These are phyloP conservation scores for Cicer cuneatum DNA, from an alignment of 306 rosid species.

Conservation along the genomic window DNA sequence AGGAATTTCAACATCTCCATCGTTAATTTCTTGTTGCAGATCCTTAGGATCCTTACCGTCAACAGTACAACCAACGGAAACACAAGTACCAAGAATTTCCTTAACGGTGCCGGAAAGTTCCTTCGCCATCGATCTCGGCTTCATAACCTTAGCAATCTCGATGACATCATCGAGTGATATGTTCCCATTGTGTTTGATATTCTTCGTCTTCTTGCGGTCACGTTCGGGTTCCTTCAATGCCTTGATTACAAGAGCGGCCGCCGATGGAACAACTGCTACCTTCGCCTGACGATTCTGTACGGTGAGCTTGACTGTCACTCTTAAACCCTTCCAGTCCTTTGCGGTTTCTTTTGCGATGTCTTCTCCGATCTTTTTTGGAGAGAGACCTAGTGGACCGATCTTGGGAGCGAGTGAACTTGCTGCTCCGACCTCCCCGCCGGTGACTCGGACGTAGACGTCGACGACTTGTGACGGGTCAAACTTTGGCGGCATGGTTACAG, in stretches of 20 bases:
- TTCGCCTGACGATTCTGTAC: conserved; percentile 89
- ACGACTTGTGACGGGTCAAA: conserved; percentile 78
- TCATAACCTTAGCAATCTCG: conserved; percentile 78
- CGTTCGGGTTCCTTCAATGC: conserved; percentile 82
- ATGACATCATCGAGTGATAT: conserved; percentile 81
- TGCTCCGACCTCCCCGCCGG: conserved; percentile 89
- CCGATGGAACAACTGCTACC: conserved; percentile 82
- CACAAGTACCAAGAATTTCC: conserved; percentile 81
- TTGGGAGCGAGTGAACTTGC: conserved; percentile 91
- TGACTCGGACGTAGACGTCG: conserved; percentile 77
- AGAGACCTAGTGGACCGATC: conserved; percentile 88
- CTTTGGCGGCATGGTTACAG: conserved; percentile 78
- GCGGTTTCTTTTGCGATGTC: conserved; percentile 88
- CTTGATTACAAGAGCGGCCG: conserved; percentile 85
- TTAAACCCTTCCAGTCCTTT: conserved; percentile 86
- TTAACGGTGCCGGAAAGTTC: conserved; percentile 68
- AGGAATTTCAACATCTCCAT: conserved; percentile 79
- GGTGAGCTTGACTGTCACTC: conserved; percentile 82
- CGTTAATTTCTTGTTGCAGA: conserved; percentile 70
- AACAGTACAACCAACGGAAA: conserved; percentile 82
- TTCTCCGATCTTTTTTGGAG: conserved; percentile 90
- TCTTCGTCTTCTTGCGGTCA: conserved; percentile 77
- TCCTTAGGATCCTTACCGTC: conserved; percentile 84
- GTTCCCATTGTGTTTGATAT: conserved; percentile 76
- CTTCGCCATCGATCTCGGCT: conserved; percentile 80